phyloP scores from a whole-genome alignment of 345 rosid species.

The Corchorus olitorius region DNA sequence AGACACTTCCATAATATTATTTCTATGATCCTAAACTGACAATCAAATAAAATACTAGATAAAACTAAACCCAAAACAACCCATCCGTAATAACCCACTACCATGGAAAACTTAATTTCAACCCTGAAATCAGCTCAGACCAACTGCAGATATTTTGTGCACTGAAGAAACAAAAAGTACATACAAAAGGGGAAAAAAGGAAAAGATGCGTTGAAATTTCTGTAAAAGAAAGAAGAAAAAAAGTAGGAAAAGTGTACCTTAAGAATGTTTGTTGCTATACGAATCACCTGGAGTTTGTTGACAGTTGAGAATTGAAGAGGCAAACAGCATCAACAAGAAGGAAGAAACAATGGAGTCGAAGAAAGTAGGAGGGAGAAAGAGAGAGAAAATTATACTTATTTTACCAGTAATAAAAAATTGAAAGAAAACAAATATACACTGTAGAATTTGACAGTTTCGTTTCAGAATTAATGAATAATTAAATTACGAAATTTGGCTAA shows the following conservation, averaged over 20 bases:
- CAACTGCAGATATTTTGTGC: neutral
- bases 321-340: neutral
- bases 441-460: neutral
- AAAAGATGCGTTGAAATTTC: neutral
- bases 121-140: neutral
- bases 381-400: neutral
- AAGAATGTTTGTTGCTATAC: conserved; percentile 5
- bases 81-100: neutral
- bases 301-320: conserved; percentile 16
- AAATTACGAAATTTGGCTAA: conserved; percentile 9
- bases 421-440: too few relatives aligned
- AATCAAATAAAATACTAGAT: conserved; percentile 2
- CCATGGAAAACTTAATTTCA: neutral
- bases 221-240: neutral
- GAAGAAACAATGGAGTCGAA: neutral
- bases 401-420: neutral
- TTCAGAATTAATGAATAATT: neutral
- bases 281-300: conserved; percentile 2
- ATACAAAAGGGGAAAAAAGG: too few relatives aligned
- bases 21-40: neutral
- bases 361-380: conserved; percentile 1
- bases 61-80: neutral
- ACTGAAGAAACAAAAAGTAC: neutral
- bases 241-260: neutral
- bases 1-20: neutral